Conservation (phyloP, 1,284 basidiomycete species). For the Leccinum huronense region DNA sequence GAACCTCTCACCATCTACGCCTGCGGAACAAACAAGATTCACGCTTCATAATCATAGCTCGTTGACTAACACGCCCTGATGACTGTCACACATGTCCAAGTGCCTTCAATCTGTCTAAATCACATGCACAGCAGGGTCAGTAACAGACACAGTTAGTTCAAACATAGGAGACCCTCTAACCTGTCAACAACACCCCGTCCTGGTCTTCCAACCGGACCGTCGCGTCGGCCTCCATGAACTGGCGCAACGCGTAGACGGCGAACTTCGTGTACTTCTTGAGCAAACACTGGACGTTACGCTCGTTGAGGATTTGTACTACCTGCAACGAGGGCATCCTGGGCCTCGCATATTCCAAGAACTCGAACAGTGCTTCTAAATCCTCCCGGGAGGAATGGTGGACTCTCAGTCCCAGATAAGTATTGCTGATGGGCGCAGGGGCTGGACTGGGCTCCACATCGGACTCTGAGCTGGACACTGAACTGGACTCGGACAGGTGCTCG, state of each 20-base stretch:
- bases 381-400: neutral
- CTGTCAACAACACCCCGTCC: conserved; percentile 25
- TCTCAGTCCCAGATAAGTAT: conserved; percentile 23
- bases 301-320: conserved; percentile 24
- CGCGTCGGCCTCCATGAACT: conserved; percentile 1
- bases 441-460: too few relatives aligned
- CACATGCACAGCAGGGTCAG: too few relatives aligned
- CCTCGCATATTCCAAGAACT: conserved; percentile 15
- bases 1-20: too few relatives aligned
- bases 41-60: too few relatives aligned
- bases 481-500: too few relatives aligned
- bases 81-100: too few relatives aligned
- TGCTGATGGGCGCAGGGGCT: conserved; percentile 12
- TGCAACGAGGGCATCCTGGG: conserved; percentile 21
- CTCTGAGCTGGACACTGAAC: too few relatives aligned
- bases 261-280: conserved; percentile 9
- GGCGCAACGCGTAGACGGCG: conserved; percentile 11
- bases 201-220: conserved; percentile 28
- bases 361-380: conserved; percentile 16
- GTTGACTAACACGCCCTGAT: too few relatives aligned
- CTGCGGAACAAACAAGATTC: too few relatives aligned
- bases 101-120: too few relatives aligned
- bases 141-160: neutral
- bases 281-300: conserved; percentile 21
- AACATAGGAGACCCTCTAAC: conserved; percentile 4